Base-by-base conservation (phyloP, 2,329 filamentous ascomycete species). In the Pseudogymnoascus sp. region DNA sequence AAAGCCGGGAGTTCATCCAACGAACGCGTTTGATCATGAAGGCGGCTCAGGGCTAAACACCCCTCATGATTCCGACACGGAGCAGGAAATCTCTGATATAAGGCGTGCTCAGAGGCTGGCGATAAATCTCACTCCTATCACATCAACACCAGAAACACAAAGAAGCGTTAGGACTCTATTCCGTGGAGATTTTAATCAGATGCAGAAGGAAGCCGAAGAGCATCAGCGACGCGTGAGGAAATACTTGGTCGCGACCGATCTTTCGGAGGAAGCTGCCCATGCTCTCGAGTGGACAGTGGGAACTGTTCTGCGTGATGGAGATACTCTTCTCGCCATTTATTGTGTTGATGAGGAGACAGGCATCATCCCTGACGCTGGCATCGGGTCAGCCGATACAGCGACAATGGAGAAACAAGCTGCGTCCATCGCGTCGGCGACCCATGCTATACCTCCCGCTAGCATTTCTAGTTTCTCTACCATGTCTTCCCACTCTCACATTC, bases 241-340 rank as follows among this genome's bases (percentile, higher is more conserved):
- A 71, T 99, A 98, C 73, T 79, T 99, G 14, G 92, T 97, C n/a
- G 93, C 95, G 2, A 97, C 92, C 0, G 95, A 99, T 75, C 79
- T 98, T 3, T 97, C 93, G 69, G 90, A 95, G 39, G 95, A 99
- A 77, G 93, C 93, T 4, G 90, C 91, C 6, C 96, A 98, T 75
- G 95, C 95, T 1, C 81, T 99, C 34, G 95, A 99, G 75, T 99
- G 95, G 95, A 95, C 93, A 0, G 93, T 99, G 64, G 95, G 95
- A 6, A 98, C 93, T 0, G 92, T 98, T 5, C 81, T 99, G 31
- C 85, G 95, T 60, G 93, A 98, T 70, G 95, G 95, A 6, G 95
- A 99, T 74, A 98, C 93, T 0, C 81, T 99, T 37, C 87, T 97
- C 67, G 92, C 92, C 2, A 91, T 98, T 54, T 96, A 96, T 77